phyloP scores from a whole-genome alignment of 805 yeast species.

The Monosporozyma solicola region DNA sequence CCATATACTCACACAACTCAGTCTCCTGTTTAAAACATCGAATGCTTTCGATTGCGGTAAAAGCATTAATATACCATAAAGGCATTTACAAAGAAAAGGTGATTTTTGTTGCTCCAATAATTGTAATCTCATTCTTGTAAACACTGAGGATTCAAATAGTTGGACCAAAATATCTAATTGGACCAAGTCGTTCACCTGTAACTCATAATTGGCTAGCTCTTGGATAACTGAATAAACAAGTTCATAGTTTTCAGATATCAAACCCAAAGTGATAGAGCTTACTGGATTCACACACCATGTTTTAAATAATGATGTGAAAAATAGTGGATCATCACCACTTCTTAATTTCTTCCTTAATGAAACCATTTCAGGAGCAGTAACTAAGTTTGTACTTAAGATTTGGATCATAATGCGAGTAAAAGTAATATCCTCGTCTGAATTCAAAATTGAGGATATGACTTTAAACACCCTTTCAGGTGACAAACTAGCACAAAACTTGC shows the following conservation, averaged over 20 bases:
- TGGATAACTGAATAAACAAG: conserved; percentile 76
- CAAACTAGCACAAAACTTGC: conserved; percentile 73
- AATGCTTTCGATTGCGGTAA: conserved; percentile 91
- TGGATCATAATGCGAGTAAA: conserved; percentile 79
- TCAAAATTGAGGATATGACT: conserved; percentile 68
- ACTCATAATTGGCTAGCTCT: conserved; percentile 70
- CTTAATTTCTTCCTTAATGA: conserved; percentile 60
- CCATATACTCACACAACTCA: conserved; percentile 36
- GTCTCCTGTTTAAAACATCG: conserved; percentile 66
- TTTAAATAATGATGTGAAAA: conserved; percentile 69
- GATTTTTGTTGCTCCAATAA: conserved; percentile 77
- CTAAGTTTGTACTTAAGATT: conserved; percentile 73
- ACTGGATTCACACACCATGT: conserved; percentile 92
- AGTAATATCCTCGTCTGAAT: conserved; percentile 47
- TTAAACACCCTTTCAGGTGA: conserved; percentile 78
- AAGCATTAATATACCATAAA: conserved; percentile 88
- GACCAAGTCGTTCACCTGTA: conserved; percentile 62
- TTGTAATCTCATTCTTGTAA: conserved; percentile 77
- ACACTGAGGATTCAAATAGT: conserved; percentile 84
- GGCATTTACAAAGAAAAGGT: conserved; percentile 74
- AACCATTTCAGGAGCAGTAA: conserved; percentile 76
- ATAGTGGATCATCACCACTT: conserved; percentile 56
- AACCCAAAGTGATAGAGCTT: conserved; percentile 75
- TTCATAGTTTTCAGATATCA: conserved; percentile 81
- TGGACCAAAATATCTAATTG: conserved; percentile 89